Base-by-base conservation (phyloP, 441 rosid genomes). In the Bocquillonia castaneifolia region DNA sequence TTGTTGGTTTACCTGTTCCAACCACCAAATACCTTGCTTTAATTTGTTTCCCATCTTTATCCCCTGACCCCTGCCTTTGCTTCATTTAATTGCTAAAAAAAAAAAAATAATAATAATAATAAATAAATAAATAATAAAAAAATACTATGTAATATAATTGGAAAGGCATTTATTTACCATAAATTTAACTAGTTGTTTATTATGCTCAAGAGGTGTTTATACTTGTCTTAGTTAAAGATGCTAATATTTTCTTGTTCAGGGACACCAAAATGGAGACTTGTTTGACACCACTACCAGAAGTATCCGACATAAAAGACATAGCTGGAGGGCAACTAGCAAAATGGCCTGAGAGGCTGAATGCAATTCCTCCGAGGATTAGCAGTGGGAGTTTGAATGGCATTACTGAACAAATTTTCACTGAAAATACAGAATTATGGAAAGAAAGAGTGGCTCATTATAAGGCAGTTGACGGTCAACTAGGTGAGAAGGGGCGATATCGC, bases 331-430 rank as follows among this genome's bases (percentile, higher is more conserved):
- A 71, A 53, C 32, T 85, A 64, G 77, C 80, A 1, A 92, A 85
- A 67, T 92, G 98, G 98, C 97, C 98, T 0, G 74, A 74, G 79
- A 78, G 98, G 73, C 45, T 92, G 9, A 71, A 74, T 17, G 84
- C 85, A 0, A 72, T 90, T 8, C 97, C 98, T 0, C 91, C 86
- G 32, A 88, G 98, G 77, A 84, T 90, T 54, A 66, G 77, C 1
- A 48, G 67, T 36, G 82, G 88, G 6, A 82, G 84, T 12, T 61
- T 90, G 51, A 64, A 79, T 0, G 93, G 92, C 52, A 74, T 92
- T 18, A 82, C 92, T 0, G 83, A 85, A 0, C 81, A 70, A 22
- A 74, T 59, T 7, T 83, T 90, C 76, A 45, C 14, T 10, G 69
- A 82, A 13, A 82, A 92, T 53, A 79, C 85, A 0, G 71, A 77